Base-by-base conservation (phyloP, 345 rosid species). In the Citrus sinensis region DNA sequence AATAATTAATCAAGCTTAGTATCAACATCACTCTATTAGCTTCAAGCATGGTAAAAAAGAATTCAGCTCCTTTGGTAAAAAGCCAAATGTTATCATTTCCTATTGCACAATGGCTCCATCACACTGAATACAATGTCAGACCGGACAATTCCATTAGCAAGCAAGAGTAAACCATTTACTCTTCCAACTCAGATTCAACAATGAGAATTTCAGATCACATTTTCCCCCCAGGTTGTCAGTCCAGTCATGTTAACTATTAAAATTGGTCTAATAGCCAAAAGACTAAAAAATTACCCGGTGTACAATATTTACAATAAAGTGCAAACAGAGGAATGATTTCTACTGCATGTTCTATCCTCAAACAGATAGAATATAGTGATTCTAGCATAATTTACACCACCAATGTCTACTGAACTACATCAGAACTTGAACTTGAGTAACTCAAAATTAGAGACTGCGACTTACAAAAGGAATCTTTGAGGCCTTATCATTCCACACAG, bases 401-500 rank as follows among this genome's bases (percentile, higher is more conserved):
- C 14, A 19, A 34, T 34, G 40, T 37, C 35, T 1, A 66, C 35
- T 11, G 25, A 37, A 6, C 54, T 22, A 67, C 19, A 39, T 67
- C 51, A 8, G 17, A 39, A 37, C 1, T 71, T 34, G 17, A 39
- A 37, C 1, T 54, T 34, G 22, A 73, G 11, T 40, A 73, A 58
- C 9, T 14, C 3, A 24, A 35, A 73, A 66, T 14, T 19, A 37
- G n/a, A 74, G 20, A 19, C 32, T 71, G 40, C 2, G 7, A 86
- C 98, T 92, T 87, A 94, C 99, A 70, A 84, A 96, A 20, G 98
- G 98, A 81, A 87, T 85, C 69, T 74, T 92, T 2, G 99, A 94
- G 22, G 99, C 99, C 89, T 94, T 96, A 78, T 96, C 99, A 68
- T 94, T 92, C 87, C 91, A 89, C 82, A 86, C 92, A 75, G 95